These are phyloP conservation scores for Nothophoma quercina DNA, from an alignment of 2,329 filamentous ascomycete genomes.

Conservation along the genomic window DNA sequence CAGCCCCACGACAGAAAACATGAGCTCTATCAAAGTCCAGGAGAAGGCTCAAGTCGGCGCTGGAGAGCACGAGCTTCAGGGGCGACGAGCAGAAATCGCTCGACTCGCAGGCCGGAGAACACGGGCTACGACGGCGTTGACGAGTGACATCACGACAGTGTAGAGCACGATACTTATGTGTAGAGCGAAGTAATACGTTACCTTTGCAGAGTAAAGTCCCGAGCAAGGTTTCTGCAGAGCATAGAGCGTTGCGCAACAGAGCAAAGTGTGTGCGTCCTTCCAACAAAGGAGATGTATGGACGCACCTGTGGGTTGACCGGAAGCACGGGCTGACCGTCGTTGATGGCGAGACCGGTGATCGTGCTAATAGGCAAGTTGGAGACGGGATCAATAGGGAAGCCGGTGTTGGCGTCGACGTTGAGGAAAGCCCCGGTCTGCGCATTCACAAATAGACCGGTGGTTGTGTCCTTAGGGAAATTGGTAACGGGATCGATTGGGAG, in stretches of 20 bases:
- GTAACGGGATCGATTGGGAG: background rate
- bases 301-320: constrained; percentile 1
- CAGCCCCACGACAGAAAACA: background rate
- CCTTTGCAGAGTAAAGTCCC: background rate
- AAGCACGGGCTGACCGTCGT: no score
- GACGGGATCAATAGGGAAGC: background rate
- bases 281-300: background rate
- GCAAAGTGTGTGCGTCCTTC: background rate
- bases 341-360: background rate
- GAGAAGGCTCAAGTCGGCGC: background rate
- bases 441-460: no score
- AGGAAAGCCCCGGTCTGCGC: no score
- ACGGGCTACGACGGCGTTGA: constrained; percentile 1
- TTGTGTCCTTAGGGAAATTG: no score
- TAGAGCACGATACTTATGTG: background rate
- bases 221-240: background rate
- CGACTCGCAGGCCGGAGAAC: background rate
- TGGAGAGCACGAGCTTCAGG: background rate
- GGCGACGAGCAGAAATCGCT: background rate
- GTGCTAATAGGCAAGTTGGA: background rate
- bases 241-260: background rate
- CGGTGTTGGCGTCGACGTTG: no score
- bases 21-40: background rate
- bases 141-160: background rate
- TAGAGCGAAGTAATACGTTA: background rate